Evolutionary conservation across 495 filamentous ascomycete species (phyloP), one percentile per base, ranked within the genome.

Genomic region (Penicillium psychrofluorescens): DNA sequence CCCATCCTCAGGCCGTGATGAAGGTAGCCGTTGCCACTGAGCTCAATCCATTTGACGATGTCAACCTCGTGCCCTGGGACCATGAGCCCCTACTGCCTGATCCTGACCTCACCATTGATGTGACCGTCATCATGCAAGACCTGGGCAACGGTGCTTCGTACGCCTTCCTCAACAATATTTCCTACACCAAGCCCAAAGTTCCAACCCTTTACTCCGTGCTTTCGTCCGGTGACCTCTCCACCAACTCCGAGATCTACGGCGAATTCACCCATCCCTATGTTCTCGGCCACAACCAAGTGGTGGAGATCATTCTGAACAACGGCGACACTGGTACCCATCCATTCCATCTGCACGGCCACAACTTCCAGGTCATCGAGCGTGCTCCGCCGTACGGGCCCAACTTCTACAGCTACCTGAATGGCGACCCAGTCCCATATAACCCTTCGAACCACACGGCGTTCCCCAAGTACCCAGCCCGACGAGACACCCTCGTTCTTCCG

Each of bases 311-410:
- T 15, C 55, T 95, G 7, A 92, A 92, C 76, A 95, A 92, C 57
- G 54, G 72, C 10, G 86, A 90, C 50, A 54, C 74, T 0, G 84
- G 84, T 36, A 78, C 73, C 12, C 88, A 95, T 58, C 89, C 89
- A 0, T 92, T 92, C 75, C 87, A 95, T 68, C 69, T 94, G 2
- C 88, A 95, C 71, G 89, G 88, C 1, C 89, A 94, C 65, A 76
- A 80, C 46, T 92, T 90, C 68, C 88, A 92, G 54, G 65, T 88
- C 6, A 58, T 88, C 31, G 63, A 67, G 22, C 78, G 84, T 1
- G 48, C 35, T 29, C 66, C 68, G 1, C 35, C 53, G 11, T 67
- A 64, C 15, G 65, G 80, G 1, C 49, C 57, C 0, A 66, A 73
- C 15, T 67, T 67, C 45, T 64, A 55, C 49, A 53, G 62, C 31